Percentiles rank a stretch among this genome's conserved stretches.
Conservation (phyloP, 768 basidiomycete genomes). For the Tulasnella sp. region DNA sequence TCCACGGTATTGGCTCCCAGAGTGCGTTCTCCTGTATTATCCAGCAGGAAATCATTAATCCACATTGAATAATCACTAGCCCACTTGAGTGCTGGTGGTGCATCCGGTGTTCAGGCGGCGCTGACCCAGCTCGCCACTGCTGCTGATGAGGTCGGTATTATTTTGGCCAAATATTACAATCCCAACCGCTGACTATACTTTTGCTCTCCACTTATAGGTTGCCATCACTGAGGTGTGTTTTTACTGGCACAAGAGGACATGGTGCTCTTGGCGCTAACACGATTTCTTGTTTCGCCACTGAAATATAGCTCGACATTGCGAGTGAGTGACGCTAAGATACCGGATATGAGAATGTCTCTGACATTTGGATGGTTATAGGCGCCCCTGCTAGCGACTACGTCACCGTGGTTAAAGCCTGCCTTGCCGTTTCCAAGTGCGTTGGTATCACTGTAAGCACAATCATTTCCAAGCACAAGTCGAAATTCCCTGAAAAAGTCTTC, state of each 20-base stretch:
- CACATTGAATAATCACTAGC: not conserved
- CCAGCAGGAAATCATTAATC: not conserved
- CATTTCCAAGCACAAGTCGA: no score
- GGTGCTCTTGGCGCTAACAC: not conserved
- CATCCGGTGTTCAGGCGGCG: not conserved
- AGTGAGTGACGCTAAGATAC: not conserved
- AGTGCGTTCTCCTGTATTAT: not conserved
- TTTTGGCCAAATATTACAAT: not conserved
- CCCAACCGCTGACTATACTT: not conserved
- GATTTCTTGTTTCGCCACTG: not conserved
- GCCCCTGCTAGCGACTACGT: not conserved
- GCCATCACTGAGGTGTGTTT: not conserved
- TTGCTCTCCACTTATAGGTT: not conserved
- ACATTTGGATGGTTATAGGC: not conserved
- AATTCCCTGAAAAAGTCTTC: no score
- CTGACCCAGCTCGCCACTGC: not conserved
- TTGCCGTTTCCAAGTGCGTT: not conserved
- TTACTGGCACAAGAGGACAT: not conserved
- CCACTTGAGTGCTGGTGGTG: conserved; percentile 11
- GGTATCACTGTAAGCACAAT: conserved; percentile 1
- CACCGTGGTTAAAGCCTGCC: not conserved
- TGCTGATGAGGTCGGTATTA: not conserved
- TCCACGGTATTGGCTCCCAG: conserved; percentile 14
- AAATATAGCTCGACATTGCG: not conserved
- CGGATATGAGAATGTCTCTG: not conserved